Evolutionary conservation across 176 grass and related monocot species (phyloP).

Genomic region (Thinopyrum elongatum): DNA sequence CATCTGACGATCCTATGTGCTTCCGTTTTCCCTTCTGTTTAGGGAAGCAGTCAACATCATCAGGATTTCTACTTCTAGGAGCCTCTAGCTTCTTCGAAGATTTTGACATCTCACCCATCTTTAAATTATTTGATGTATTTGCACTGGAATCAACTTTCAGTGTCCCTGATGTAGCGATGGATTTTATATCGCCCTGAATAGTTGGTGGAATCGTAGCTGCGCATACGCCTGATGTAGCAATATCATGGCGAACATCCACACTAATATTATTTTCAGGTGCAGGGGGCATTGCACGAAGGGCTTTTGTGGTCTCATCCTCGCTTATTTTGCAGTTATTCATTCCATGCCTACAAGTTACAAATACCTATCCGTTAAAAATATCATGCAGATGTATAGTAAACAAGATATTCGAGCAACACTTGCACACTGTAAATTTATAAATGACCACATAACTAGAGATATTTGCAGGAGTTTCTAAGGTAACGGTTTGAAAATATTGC

Average conservation of each 20-base stretch:
- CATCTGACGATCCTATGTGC: slow-evolving; percentile 25
- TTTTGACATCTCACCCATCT: slow-evolving; percentile 24
- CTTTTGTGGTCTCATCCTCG: slow-evolving; percentile 59
- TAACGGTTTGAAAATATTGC: background rate
- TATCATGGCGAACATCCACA: slow-evolving; percentile 33
- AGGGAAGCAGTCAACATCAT: slow-evolving; percentile 34
- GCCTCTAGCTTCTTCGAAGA: slow-evolving; percentile 39
- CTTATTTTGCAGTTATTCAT: slow-evolving; percentile 64
- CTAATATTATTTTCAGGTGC: slow-evolving; percentile 35
- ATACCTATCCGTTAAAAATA: slow-evolving; percentile 9
- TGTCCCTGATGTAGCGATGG: slow-evolving; percentile 19
- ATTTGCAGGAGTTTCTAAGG: slow-evolving; percentile 8
- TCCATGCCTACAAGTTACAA: slow-evolving; percentile 52
- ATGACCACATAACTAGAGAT: slow-evolving; percentile 3
- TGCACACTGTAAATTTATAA: slow-evolving; percentile 1
- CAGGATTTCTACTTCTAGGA: slow-evolving; percentile 33
- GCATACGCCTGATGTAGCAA: slow-evolving; percentile 24
- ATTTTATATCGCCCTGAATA: slow-evolving; percentile 27
- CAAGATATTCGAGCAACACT: slow-evolving; percentile 1
- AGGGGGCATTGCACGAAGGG: slow-evolving; percentile 40
- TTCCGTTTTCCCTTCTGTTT: slow-evolving; percentile 53
- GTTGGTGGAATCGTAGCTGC: slow-evolving; percentile 16
- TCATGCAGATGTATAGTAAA: slow-evolving; percentile 16
- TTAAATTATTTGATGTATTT: slow-evolving; percentile 29
- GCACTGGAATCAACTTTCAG: slow-evolving; percentile 33